These are phyloP conservation scores for Brassica carinata DNA, from an alignment of 345 rosid species.

Conservation along the genomic window DNA sequence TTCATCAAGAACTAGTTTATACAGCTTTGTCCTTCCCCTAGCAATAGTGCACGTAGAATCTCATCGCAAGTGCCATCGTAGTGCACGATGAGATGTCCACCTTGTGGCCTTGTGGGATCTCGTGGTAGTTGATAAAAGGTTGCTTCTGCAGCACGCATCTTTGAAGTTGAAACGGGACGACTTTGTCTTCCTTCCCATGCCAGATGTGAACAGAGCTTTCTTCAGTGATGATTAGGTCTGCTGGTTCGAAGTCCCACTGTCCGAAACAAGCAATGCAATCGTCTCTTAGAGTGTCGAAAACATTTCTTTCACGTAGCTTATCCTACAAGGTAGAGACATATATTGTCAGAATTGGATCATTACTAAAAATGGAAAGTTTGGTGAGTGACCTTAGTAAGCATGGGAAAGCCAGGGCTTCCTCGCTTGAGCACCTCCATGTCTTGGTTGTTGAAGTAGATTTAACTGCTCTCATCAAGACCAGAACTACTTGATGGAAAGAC, in stretches of 20 bases:
- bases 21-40: slow-evolving; percentile 48
- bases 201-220: slow-evolving; percentile 66
- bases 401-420: slow-evolving; percentile 65
- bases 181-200: slow-evolving; percentile 86
- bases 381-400: slow-evolving; percentile 69
- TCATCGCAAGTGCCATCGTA: slow-evolving; percentile 68
- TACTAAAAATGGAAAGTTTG: background rate
- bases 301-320: slow-evolving; percentile 46
- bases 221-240: slow-evolving; percentile 44
- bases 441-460: slow-evolving; percentile 57
- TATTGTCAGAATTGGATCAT: slow-evolving; percentile 7
- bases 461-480: slow-evolving; percentile 52
- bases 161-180: slow-evolving; percentile 81
- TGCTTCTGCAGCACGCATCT: slow-evolving; percentile 57
- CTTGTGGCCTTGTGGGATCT: slow-evolving; percentile 74
- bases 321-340: slow-evolving; percentile 39
- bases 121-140: slow-evolving; percentile 82
- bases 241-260: slow-evolving; percentile 85
- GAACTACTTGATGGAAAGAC: slow-evolving; percentile 58
- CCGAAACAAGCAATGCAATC: slow-evolving; percentile 67
- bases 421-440: slow-evolving; percentile 69
- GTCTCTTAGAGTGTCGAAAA: slow-evolving; percentile 57
- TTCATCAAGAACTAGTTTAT: background rate
- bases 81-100: slow-evolving; percentile 84
- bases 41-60: slow-evolving; percentile 57